Percentiles rank a stretch among this genome's conserved stretches.
Conservation (phyloP, 768 basidiomycete genomes). For the Lactifluus volemus region DNA sequence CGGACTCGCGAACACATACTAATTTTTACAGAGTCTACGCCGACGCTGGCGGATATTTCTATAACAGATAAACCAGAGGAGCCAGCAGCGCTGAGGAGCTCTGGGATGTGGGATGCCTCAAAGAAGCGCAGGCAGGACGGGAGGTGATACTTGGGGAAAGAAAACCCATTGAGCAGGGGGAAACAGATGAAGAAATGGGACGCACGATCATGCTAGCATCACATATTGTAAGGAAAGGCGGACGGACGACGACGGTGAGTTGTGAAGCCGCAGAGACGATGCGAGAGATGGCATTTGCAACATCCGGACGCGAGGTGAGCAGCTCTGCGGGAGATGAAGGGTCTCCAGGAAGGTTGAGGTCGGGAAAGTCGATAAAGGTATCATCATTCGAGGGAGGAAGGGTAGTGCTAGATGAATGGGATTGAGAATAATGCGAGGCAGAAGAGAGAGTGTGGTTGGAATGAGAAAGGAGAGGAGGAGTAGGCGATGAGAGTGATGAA, state of each 20-base stretch:
- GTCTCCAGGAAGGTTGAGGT: conserved; percentile 23
- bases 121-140: conserved; percentile 67
- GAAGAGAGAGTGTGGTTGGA: conserved; percentile 13
- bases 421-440: conserved; percentile 15
- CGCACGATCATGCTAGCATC: conserved; percentile 65
- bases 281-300: conserved; percentile 48
- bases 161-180: not conserved
- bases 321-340: conserved; percentile 39
- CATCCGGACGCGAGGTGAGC: conserved; percentile 51
- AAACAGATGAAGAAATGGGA: not conserved
- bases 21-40: conserved; percentile 38
- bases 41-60: conserved; percentile 32
- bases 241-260: conserved; percentile 53
- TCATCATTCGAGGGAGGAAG: conserved; percentile 4
- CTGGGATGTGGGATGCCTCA: conserved; percentile 61
- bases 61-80: conserved; percentile 42
- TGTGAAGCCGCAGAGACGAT: conserved; percentile 68
- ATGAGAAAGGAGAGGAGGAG: conserved; percentile 15
- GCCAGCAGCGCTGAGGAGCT: conserved; percentile 61
- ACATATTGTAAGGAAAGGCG: conserved; percentile 62
- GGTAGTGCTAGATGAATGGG: conserved; percentile 1
- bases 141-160: conserved; percentile 50
- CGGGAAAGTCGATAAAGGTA: conserved; percentile 22
- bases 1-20: conserved; percentile 30
- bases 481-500: conserved; percentile 6